Evolutionary conservation across 2,329 filamentous ascomycete genomes (phyloP).

Genomic region (Cytospora piceae): DNA sequence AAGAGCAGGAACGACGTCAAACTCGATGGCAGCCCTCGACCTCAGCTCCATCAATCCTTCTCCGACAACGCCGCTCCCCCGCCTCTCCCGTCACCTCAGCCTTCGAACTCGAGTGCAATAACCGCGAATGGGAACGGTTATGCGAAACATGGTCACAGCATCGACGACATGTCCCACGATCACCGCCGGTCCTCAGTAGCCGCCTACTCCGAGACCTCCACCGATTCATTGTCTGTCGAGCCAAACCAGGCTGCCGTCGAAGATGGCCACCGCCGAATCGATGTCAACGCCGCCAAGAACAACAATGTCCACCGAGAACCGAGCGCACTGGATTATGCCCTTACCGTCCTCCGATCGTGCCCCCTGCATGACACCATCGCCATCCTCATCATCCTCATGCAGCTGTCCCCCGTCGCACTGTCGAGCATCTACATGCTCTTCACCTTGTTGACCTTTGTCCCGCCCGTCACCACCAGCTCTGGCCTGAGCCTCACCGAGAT

Average conservation of each 20-base stretch:
- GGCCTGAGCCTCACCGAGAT: slow-evolving; percentile 87
- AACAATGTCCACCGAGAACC: slow-evolving; percentile 70
- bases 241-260: slow-evolving; percentile 44
- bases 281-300: slow-evolving; percentile 71
- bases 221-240: slow-evolving; percentile 50
- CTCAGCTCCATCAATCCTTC: slow-evolving; percentile 30
- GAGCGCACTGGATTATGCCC: slow-evolving; percentile 74
- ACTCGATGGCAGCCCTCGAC: slow-evolving; percentile 42
- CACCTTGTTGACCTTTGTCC: slow-evolving; percentile 89
- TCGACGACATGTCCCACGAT: slow-evolving; percentile 48
- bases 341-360: slow-evolving; percentile 86
- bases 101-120: slow-evolving; percentile 36
- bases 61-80: slow-evolving; percentile 34
- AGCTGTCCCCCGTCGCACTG: slow-evolving; percentile 84
- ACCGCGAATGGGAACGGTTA: slow-evolving; percentile 34
- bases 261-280: slow-evolving; percentile 65
- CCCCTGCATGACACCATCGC: slow-evolving; percentile 94
- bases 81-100: slow-evolving; percentile 35
- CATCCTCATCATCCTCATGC: slow-evolving; percentile 93
- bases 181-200: slow-evolving; percentile 54
- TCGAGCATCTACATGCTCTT: slow-evolving; percentile 91
- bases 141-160: slow-evolving; percentile 42
- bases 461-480: slow-evolving; percentile 76
- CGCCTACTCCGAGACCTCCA: slow-evolving; percentile 57
- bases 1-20: slow-evolving; percentile 50